phyloP scores from a whole-genome alignment of 1,284 basidiomycete genomes.

The Xerocomus cyaneibrunnescens region DNA sequence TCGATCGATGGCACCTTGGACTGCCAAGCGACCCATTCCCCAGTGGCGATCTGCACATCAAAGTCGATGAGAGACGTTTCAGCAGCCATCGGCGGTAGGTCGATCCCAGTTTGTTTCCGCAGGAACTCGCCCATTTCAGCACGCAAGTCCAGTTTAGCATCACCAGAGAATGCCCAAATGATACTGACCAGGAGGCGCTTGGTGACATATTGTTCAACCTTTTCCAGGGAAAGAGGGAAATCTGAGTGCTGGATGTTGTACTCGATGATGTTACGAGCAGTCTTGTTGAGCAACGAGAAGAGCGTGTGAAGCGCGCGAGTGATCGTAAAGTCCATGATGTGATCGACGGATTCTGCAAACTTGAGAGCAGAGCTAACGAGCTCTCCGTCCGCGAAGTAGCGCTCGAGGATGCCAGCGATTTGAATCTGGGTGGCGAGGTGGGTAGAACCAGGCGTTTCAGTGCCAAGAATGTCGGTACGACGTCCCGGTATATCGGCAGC shows the following conservation, averaged over 20 bases:
- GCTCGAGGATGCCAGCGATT: conserved; percentile 76
- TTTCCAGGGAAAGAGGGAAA: conserved; percentile 86
- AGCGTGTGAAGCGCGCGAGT: conserved; percentile 93
- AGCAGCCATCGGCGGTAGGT: conserved; percentile 73
- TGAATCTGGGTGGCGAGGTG: conserved; percentile 80
- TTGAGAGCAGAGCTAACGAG: conserved; percentile 79
- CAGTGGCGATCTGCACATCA: conserved; percentile 85
- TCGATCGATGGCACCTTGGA: conserved; percentile 92
- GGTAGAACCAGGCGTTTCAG: conserved; percentile 55
- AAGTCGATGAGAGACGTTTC: conserved; percentile 93
- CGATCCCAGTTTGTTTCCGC: conserved; percentile 83
- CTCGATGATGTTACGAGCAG: conserved; percentile 89
- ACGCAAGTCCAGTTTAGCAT: conserved; percentile 87
- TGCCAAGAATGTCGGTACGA: conserved; percentile 50
- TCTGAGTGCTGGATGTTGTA: conserved; percentile 95
- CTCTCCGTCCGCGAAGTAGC: conserved; percentile 81
- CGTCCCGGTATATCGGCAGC: conserved; percentile 58
- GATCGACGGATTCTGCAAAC: conserved; percentile 82
- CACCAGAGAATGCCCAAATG: conserved; percentile 98
- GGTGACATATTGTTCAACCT: conserved; percentile 86
- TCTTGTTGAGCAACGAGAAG: conserved; percentile 97
- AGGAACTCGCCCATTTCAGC: conserved; percentile 91
- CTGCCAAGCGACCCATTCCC: conserved; percentile 94
- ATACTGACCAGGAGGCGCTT: conserved; percentile 92
- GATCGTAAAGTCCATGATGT: conserved; percentile 98